These are phyloP conservation scores for Kodamaea hsintzibuensis DNA, from an alignment of 805 yeast species.

Conservation along the genomic window DNA sequence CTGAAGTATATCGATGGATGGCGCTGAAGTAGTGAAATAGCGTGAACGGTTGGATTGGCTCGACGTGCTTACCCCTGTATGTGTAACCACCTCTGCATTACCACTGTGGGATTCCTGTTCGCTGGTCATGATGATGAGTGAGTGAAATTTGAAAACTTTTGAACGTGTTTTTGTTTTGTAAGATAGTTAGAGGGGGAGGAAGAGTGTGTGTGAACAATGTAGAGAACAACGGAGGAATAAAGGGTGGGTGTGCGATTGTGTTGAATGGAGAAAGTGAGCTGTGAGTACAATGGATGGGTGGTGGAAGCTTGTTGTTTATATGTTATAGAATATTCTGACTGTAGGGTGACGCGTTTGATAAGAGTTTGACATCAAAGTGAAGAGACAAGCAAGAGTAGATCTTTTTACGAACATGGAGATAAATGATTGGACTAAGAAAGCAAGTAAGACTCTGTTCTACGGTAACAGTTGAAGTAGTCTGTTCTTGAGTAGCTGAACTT, in stretches of 20 bases:
- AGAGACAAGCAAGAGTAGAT: too few species aligned
- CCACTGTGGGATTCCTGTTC: background rate
- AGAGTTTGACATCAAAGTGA: too few species aligned
- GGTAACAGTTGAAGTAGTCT: too few species aligned
- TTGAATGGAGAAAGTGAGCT: background rate
- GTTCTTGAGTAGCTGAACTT: too few species aligned
- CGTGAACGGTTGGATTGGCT: background rate
- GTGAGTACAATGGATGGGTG: too few species aligned
- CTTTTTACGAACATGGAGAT: too few species aligned
- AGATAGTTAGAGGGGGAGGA: background rate
- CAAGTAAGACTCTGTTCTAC: too few species aligned
- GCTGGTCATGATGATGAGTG: background rate
- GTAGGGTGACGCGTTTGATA: too few species aligned
- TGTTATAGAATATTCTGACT: too few species aligned
- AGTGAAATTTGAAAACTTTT: slow-evolving; percentile 2
- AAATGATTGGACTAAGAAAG: too few species aligned
- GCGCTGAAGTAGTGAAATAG: background rate
- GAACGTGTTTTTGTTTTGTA: background rate
- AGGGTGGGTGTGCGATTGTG: background rate
- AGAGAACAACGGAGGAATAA: background rate
- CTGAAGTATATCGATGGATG: slow-evolving; percentile 38
- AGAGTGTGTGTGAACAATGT: background rate
- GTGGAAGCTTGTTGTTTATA: too few species aligned
- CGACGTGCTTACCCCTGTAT: background rate
- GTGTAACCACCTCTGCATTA: background rate